Conservation (phyloP, 345 rosid genomes). For the Streptanthus diversifolius region DNA sequence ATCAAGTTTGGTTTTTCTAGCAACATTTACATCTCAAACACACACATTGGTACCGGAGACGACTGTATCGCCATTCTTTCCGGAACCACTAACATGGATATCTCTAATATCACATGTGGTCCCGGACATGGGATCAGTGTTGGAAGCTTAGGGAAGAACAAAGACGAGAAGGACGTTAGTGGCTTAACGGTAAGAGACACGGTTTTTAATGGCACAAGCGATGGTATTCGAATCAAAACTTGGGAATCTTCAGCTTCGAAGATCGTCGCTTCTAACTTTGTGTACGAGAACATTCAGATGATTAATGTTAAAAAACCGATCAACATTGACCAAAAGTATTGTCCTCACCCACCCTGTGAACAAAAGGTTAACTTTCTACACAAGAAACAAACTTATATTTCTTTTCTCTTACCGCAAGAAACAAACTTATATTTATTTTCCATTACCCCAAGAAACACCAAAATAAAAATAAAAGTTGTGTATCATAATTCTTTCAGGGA, state of each 20-base stretch:
- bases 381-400: background rate
- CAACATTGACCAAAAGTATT: constrained; percentile 27
- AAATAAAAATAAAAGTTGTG: background rate
- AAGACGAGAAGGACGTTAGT: constrained; percentile 20
- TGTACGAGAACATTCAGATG: constrained; percentile 30
- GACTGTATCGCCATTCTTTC: constrained; percentile 32
- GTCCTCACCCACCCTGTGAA: constrained; percentile 22
- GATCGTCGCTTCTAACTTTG: constrained; percentile 16
- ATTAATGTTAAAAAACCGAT: constrained; percentile 23
- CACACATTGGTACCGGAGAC: constrained; percentile 29
- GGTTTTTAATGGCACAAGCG: constrained; percentile 21
- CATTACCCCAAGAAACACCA: background rate
- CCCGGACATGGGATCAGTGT: constrained; percentile 34
- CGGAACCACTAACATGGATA: constrained; percentile 20
- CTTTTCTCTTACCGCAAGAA: background rate
- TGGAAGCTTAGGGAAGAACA: constrained; percentile 28
- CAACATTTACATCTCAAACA: constrained; percentile 17
- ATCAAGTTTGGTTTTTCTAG: constrained; percentile 27
- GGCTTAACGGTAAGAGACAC: constrained; percentile 1
- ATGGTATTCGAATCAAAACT: constrained; percentile 33
- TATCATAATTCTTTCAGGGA: constrained; percentile 7
- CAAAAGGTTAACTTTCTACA: constrained; percentile 9
- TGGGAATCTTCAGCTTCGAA: constrained; percentile 25
- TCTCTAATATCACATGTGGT: constrained; percentile 26
- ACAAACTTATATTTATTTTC: background rate